These are phyloP conservation scores for Meyerozyma athensensis DNA, from an alignment of 1,139 yeast genomes.

Conservation along the genomic window DNA sequence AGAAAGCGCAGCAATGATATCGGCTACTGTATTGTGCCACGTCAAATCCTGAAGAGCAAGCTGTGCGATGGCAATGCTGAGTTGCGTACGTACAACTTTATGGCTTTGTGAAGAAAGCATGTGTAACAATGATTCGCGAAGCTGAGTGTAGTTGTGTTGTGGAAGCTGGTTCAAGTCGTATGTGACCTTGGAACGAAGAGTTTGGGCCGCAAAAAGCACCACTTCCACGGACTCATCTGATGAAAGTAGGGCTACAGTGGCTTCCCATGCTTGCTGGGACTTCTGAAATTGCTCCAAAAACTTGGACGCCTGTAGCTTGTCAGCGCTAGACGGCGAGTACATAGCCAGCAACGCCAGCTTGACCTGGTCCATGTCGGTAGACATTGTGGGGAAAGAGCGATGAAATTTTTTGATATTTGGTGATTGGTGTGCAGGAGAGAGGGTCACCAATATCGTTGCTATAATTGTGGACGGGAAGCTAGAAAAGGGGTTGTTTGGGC, in stretches of 20 bases:
- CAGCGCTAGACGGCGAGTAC: conserved; percentile 49
- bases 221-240: conserved; percentile 39
- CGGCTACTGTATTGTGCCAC: conserved; percentile 72
- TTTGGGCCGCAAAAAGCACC: conserved; percentile 79
- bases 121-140: conserved; percentile 60
- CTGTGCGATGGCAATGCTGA: conserved; percentile 77
- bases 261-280: conserved; percentile 65
- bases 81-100: conserved; percentile 68
- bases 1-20: conserved; percentile 54
- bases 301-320: conserved; percentile 58
- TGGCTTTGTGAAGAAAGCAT: conserved; percentile 35
- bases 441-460: no score
- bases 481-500: no score
- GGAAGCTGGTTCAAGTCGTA: conserved; percentile 82
- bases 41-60: conserved; percentile 68
- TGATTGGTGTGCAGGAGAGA: background rate
- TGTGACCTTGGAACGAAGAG: conserved; percentile 76
- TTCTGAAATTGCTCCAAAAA: conserved; percentile 81
- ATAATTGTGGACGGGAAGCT: background rate
- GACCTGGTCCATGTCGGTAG: conserved; percentile 20
- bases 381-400: conserved; percentile 1
- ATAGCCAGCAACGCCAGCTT: conserved; percentile 55
- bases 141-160: conserved; percentile 39
- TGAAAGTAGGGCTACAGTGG: conserved; percentile 18
- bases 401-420: background rate